A percentile compares a stretch with the other conserved stretches of the same genome.
Evolutionary conservation across 1,284 basidiomycete genomes (phyloP).

Genomic region (Papiliotrema flavescens): DNA sequence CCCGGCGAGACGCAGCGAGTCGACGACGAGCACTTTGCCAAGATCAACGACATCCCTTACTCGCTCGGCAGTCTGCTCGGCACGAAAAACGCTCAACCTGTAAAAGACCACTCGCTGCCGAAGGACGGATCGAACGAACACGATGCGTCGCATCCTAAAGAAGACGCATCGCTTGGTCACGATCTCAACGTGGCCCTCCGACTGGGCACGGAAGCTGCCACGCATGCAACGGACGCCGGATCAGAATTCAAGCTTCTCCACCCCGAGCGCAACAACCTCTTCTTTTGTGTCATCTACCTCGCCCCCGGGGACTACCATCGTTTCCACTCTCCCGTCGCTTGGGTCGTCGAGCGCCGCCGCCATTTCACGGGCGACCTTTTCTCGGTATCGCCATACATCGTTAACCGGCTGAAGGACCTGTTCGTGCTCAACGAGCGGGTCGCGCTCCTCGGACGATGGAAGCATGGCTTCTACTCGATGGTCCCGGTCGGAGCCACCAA

Average conservation of each 20-base stretch:
- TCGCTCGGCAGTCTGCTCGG: conserved; percentile 79
- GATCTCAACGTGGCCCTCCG: conserved; percentile 53
- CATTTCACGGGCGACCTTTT: conserved; percentile 98
- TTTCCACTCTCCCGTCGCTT: conserved; percentile 91
- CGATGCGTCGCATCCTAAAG: conserved; percentile 37
- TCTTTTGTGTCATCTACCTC: conserved; percentile 93
- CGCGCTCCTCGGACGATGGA: conserved; percentile 92
- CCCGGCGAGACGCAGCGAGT: conserved; percentile 38
- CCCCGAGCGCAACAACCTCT: conserved; percentile 70
- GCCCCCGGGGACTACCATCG: conserved; percentile 98
- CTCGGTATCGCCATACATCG: conserved; percentile 95
- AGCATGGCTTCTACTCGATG: conserved; percentile 95
- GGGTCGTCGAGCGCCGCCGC: conserved; percentile 93
- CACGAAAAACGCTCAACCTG: conserved; percentile 7
- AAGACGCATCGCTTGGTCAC: conserved; percentile 57
- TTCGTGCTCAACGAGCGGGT: conserved; percentile 98
- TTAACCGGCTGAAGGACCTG: conserved; percentile 81
- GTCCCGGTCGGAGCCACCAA: conserved; percentile 97
- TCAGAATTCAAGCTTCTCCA: conserved; percentile 53
- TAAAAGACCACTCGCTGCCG: conserved; percentile 10
- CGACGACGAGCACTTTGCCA: conserved; percentile 80
- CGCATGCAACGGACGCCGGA: conserved; percentile 51
- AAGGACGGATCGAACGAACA: conserved; percentile 6
- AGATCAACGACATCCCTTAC: conserved; percentile 96
- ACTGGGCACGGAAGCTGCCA: conserved; percentile 49